Percentiles rank a stretch among this genome's conserved stretches.
Evolutionary conservation across 2,329 filamentous ascomycete species (phyloP).

Genomic region (Penicillium sp.): DNA sequence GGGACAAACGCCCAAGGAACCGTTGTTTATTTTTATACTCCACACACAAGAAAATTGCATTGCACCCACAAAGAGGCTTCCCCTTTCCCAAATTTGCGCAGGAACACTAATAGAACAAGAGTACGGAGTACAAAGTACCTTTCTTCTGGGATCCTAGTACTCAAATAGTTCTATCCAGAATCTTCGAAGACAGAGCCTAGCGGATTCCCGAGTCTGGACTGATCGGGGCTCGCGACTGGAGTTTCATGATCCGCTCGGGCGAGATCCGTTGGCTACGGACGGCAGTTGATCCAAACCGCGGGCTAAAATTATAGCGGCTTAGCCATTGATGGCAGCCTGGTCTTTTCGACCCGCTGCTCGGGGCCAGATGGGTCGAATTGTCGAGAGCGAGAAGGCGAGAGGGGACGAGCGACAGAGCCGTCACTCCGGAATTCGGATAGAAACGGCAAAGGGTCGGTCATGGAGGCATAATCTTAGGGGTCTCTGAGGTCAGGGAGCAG

Average conservation of each 20-base stretch:
- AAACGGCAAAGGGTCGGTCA: neutral
- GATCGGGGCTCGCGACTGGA: conserved; percentile 3
- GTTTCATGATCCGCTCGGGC: conserved; percentile 5
- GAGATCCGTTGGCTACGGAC: conserved; percentile 7
- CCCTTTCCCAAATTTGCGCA: neutral
- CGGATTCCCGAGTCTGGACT: neutral
- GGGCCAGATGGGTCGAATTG: conserved; percentile 11
- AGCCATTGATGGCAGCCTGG: neutral
- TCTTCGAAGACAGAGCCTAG: neutral
- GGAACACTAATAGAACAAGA: neutral
- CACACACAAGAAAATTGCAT: neutral
- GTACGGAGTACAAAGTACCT: neutral
- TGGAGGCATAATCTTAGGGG: neutral
- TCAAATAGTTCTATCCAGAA: neutral
- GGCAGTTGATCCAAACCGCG: conserved; percentile 17
- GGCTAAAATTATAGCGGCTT: conserved; percentile 6
- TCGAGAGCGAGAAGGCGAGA: conserved; percentile 1
- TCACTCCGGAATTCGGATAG: neutral
- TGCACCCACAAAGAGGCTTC: neutral
- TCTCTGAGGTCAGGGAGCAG: neutral
- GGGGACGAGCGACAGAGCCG: neutral
- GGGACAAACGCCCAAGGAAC: conserved; percentile 22
- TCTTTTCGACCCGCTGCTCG: conserved; percentile 6
- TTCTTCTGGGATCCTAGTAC: neutral
- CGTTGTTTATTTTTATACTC: conserved; percentile 23